Percentiles rank a stretch among this genome's conserved stretches.
These are phyloP conservation scores for Epichloe sp. DNA, from an alignment of 2,329 filamentous ascomycete genomes.

Conservation along the genomic window DNA sequence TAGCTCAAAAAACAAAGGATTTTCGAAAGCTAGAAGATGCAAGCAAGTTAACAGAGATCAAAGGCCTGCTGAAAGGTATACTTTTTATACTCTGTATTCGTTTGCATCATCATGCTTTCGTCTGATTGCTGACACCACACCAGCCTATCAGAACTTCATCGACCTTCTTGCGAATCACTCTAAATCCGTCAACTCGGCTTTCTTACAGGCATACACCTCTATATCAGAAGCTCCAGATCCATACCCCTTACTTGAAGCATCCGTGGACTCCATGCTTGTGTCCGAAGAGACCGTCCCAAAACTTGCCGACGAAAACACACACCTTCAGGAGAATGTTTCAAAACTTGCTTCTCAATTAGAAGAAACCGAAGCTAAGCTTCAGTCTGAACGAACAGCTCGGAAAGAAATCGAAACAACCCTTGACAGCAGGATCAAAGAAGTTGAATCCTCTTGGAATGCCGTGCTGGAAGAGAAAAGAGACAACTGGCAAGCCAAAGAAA, in stretches of 20 bases:
- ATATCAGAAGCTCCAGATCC: slow-evolving; percentile 93
- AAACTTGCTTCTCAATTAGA: slow-evolving; percentile 71
- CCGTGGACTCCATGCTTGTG: slow-evolving; percentile 82
- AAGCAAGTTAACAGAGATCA: slow-evolving; percentile 76
- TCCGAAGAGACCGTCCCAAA: slow-evolving; percentile 88
- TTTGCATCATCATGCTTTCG: neutral
- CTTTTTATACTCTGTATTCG: neutral
- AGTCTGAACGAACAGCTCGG: slow-evolving; percentile 60
- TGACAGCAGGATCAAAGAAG: slow-evolving; percentile 72
- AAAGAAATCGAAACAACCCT: slow-evolving; percentile 65
- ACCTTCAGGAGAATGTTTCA: slow-evolving; percentile 66
- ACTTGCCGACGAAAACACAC: slow-evolving; percentile 75
- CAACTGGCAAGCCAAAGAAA: slow-evolving; percentile 94
- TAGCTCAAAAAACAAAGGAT: slow-evolving; percentile 98
- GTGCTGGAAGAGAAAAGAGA: slow-evolving; percentile 87
- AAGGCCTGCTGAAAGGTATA: slow-evolving; percentile 71
- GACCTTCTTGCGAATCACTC: slow-evolving; percentile 92
- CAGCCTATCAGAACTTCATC: slow-evolving; percentile 94
- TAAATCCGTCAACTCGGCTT: slow-evolving; percentile 85
- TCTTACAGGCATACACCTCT: slow-evolving; percentile 83
- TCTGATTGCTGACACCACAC: slow-evolving; percentile 10
- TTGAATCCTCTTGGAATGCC: slow-evolving; percentile 79
- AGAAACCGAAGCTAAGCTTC: slow-evolving; percentile 66
- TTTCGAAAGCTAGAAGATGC: slow-evolving; percentile 89
- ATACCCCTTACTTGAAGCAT: slow-evolving; percentile 90